Percentiles rank a stretch among this genome's conserved stretches.
phyloP scores from a whole-genome alignment of 306 rosid species.

The Macrotyloma uniflorum region DNA sequence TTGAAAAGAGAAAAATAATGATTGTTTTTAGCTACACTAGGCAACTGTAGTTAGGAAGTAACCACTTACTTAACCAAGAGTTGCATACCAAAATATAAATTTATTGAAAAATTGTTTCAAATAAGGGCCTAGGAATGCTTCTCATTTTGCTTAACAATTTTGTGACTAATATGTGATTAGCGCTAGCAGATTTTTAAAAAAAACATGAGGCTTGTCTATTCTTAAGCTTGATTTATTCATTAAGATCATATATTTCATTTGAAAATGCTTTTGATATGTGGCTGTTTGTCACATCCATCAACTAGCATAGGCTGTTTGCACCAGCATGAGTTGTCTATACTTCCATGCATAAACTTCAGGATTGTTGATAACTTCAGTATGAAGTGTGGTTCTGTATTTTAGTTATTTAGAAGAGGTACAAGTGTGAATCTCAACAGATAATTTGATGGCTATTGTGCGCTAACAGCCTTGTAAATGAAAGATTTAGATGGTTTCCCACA shows the following conservation, averaged over 20 bases:
- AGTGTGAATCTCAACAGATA: not conserved
- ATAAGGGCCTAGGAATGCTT: not conserved
- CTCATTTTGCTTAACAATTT: not conserved
- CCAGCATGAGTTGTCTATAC: not conserved
- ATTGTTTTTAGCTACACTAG: slow-evolving; percentile 9
- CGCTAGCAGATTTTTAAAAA: not conserved
- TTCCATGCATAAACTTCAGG: not conserved
- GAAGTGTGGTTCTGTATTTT: not conserved
- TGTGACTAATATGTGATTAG: not conserved
- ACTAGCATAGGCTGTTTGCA: not conserved
- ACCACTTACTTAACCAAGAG: not conserved
- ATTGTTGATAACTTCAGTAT: not conserved
- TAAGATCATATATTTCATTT: not conserved
- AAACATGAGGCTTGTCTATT: not conserved
- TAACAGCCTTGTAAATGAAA: not conserved
- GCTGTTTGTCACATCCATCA: slow-evolving; percentile 5
- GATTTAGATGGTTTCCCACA: not conserved
- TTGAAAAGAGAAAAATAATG: not conserved
- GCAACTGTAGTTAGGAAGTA: not conserved
- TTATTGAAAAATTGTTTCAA: not conserved
- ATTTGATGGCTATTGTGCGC: not conserved
- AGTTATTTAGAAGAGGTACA: not conserved
- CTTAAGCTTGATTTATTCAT: not conserved
- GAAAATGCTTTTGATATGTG: not conserved
- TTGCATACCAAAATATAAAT: not conserved